These are phyloP conservation scores for Phytophthora melonis DNA, from an alignment of 352 stramenopile species.

Conservation along the genomic window DNA sequence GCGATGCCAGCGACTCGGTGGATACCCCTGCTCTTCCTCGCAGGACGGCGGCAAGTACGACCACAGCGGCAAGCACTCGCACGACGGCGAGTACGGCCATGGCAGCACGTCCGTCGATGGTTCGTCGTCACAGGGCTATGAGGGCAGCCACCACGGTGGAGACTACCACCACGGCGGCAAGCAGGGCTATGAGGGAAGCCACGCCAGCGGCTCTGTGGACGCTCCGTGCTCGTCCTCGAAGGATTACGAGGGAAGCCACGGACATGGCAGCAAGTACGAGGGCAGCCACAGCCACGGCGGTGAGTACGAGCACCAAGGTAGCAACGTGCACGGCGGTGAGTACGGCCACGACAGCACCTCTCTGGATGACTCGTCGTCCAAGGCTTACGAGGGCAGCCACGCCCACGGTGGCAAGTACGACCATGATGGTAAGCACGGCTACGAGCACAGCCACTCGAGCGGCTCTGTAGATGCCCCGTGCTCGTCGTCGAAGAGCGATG, in stretches of 20 bases:
- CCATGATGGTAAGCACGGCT: conserved; percentile 3
- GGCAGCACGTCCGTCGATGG: neutral
- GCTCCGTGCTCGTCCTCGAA: neutral
- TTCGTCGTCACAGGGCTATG: neutral
- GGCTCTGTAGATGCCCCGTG: conserved; percentile 6
- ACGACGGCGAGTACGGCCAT: neutral
- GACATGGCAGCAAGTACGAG: neutral
- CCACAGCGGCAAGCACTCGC: too few species aligned
- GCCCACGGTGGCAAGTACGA: neutral
- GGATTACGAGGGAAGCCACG: neutral
- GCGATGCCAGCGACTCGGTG: neutral
- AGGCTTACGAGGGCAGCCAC: neutral
- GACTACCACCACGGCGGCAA: neutral
- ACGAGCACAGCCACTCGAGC: neutral
- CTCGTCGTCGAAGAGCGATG: conserved; percentile 8
- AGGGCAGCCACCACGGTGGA: neutral
- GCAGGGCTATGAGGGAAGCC: neutral
- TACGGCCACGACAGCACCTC: conserved; percentile 3
- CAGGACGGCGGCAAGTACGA: neutral
- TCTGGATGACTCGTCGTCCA: neutral
- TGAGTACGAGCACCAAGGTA: too few species aligned
- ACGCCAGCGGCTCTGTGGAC: neutral
- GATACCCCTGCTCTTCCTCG: neutral
- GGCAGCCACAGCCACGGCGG: neutral
- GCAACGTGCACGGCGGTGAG: conserved; percentile 1